phyloP scores from a whole-genome alignment of 2,329 filamentous ascomycete genomes.

The Aspergillus fumigatiaffinis region DNA sequence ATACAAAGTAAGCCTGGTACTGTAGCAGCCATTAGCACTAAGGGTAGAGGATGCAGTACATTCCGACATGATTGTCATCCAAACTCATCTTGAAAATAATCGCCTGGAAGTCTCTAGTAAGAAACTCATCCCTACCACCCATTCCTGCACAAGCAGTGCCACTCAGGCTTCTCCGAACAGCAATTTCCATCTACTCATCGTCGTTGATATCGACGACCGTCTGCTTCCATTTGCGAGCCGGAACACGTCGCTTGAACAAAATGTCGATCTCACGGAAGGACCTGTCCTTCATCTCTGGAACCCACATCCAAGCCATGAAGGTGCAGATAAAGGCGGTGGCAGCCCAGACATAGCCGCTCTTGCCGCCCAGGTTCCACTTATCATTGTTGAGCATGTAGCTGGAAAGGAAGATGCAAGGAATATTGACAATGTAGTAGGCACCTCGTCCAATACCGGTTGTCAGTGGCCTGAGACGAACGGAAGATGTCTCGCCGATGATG shows the following conservation, averaged over 20 bases:
- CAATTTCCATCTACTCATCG: conserved; percentile 53
- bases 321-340: conserved; percentile 54
- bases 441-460: conserved; percentile 63
- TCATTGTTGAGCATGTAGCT: conserved; percentile 59
- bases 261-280: no score
- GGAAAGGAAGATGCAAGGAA: conserved; percentile 62
- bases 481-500: conserved; percentile 64
- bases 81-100: no score
- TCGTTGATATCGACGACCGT: conserved; percentile 52
- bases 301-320: no score
- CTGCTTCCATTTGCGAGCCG: conserved; percentile 42
- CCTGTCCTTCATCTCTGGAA: no score
- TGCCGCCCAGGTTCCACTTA: conserved; percentile 47
- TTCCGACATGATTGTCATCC: no score
- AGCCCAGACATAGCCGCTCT: conserved; percentile 59
- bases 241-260: conserved; percentile 52
- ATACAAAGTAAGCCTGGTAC: no score
- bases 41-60: no score
- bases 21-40: no score
- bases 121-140: no score
- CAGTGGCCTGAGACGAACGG: conserved; percentile 61
- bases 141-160: no score
- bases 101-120: no score
- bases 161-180: no score
- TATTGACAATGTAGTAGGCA: conserved; percentile 61